A percentile compares a stretch with the other conserved stretches of the same genome.
phyloP scores from a whole-genome alignment of 768 basidiomycete species.

The Pilatotrama ljubarskyi region DNA sequence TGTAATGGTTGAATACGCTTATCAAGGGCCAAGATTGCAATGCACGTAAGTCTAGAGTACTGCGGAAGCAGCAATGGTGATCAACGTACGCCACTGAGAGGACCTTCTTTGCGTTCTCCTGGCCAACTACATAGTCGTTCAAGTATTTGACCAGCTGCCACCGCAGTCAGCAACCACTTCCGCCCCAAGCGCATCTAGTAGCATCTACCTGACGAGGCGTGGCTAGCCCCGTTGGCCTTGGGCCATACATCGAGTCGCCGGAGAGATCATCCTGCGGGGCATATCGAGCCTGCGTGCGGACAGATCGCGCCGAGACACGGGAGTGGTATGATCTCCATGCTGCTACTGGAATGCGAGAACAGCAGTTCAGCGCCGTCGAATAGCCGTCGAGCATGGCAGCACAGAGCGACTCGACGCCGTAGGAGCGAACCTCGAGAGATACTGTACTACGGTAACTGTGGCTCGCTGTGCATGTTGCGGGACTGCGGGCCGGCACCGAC shows the following conservation, averaged over 20 bases:
- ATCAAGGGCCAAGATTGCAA: background rate
- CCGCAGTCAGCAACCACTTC: background rate
- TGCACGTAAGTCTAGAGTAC: background rate
- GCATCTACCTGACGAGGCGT: conserved; percentile 56
- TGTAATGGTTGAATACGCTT: conserved; percentile 95
- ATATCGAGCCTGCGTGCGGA: conserved; percentile 61
- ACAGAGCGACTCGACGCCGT: background rate
- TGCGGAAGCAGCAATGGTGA: background rate
- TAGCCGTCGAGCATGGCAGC: conserved; percentile 14
- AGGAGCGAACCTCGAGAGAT: too few relatives aligned
- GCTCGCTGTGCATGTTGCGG: background rate
- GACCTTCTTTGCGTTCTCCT: conserved; percentile 90
- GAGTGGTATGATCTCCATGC: conserved; percentile 31
- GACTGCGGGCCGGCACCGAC: background rate
- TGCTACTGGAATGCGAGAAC: background rate
- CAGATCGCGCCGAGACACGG: conserved; percentile 33
- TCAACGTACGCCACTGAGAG: conserved; percentile 86
- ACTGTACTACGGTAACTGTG: too few relatives aligned
- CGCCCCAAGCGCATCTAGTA: background rate
- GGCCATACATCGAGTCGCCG: conserved; percentile 23
- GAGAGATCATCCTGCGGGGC: conserved; percentile 20
- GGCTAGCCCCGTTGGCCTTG: conserved; percentile 50
- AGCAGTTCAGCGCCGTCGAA: background rate
- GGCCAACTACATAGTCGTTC: conserved; percentile 88
- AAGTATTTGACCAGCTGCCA: conserved; percentile 79